Evolutionary conservation across 2,329 filamentous ascomycete species (phyloP).

Genomic region (Aureobasidium namibiae): DNA sequence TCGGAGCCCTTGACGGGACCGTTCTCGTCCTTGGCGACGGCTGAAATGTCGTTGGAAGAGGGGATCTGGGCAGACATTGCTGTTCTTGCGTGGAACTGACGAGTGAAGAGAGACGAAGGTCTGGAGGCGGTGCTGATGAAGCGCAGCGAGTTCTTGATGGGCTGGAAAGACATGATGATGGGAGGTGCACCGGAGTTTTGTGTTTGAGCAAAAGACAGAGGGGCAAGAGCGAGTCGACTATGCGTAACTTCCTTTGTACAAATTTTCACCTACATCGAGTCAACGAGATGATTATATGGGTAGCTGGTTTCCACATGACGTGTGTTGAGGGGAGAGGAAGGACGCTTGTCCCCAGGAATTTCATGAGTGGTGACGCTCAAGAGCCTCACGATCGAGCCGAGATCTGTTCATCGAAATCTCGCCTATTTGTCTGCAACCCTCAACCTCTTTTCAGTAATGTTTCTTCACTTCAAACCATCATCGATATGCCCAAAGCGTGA

Average conservation of each 20-base stretch:
- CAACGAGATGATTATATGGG: not conserved
- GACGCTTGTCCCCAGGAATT: not conserved
- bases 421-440: not conserved
- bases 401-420: not conserved
- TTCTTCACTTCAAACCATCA: slow-evolving; percentile 2
- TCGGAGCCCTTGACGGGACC: slow-evolving; percentile 25
- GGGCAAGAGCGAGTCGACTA: not conserved
- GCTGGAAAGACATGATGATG: not conserved
- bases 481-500: not conserved
- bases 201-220: not conserved
- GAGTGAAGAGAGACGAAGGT: not conserved
- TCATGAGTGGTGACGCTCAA: slow-evolving; percentile 7
- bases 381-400: slow-evolving; percentile 4
- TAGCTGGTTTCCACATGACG: slow-evolving; percentile 5
- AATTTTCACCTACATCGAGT: not conserved
- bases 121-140: slow-evolving; percentile 3
- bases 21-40: slow-evolving; percentile 26
- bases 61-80: slow-evolving; percentile 10
- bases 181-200: not conserved
- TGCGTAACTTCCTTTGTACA: not conserved
- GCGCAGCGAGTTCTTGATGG: not conserved
- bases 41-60: slow-evolving; percentile 22
- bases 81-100: slow-evolving; percentile 9
- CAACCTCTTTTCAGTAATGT: not conserved
- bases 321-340: not conserved